Conservation (phyloP, 148 eudicot species). For the Heliamphora exappendiculata region DNA sequence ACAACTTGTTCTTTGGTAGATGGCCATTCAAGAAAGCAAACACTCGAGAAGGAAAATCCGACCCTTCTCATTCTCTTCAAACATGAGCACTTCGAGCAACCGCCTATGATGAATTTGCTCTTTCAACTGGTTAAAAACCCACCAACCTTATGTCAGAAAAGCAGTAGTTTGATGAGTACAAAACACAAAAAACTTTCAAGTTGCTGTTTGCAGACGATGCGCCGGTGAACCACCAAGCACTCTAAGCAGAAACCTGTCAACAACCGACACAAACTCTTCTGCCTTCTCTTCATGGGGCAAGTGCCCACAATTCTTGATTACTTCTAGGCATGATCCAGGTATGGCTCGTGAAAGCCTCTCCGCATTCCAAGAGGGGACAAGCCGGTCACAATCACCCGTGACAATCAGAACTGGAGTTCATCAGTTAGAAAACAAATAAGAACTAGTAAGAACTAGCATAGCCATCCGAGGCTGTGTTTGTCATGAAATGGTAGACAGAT, state of each 20-base stretch:
- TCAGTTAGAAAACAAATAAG: not conserved
- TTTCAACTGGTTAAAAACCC: not conserved
- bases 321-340: conserved; percentile 61
- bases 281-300: conserved; percentile 85
- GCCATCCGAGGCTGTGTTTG: not conserved
- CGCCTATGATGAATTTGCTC: not conserved
- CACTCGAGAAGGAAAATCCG: too few relatives aligned
- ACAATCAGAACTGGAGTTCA: conserved; percentile 56
- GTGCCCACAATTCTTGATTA: conserved; percentile 83
- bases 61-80: not conserved
- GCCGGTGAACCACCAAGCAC: conserved; percentile 39
- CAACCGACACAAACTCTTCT: conserved; percentile 60
- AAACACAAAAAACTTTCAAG: not conserved
- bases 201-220: conserved; percentile 36
- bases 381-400: conserved; percentile 77
- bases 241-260: conserved; percentile 48
- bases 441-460: not conserved
- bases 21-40: too few relatives aligned
- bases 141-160: not conserved
- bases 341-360: conserved; percentile 67
- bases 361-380: conserved; percentile 83
- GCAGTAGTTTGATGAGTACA: not conserved
- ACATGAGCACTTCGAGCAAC: not conserved
- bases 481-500: not conserved
- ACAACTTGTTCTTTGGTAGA: too few relatives aligned